Percentiles rank a stretch among this genome's conserved stretches.
phyloP scores from a whole-genome alignment of 257 asterid species.

The Lantana camara region DNA sequence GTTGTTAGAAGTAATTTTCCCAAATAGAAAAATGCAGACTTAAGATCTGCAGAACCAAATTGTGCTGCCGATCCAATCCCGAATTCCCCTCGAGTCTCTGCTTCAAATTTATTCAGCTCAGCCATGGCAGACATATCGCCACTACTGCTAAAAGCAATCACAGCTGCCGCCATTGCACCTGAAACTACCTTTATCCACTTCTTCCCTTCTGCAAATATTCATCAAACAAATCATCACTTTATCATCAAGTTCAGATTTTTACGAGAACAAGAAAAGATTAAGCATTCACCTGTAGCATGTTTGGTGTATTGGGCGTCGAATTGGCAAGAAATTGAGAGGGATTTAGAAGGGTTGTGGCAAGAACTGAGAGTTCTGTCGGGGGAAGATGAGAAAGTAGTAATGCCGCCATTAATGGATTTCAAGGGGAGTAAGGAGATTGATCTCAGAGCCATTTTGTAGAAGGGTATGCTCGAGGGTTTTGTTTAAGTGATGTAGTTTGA shows the following conservation, averaged over 20 bases:
- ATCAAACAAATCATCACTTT: too few species aligned
- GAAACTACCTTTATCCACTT: slow-evolving; percentile 69
- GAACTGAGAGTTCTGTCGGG: slow-evolving; percentile 27
- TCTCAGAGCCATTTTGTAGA: slow-evolving; percentile 62
- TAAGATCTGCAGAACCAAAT: slow-evolving; percentile 93
- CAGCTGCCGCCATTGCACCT: slow-evolving; percentile 79
- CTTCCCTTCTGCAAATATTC: slow-evolving; percentile 47
- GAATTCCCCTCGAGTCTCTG: slow-evolving; percentile 93
- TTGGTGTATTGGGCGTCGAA: slow-evolving; percentile 31
- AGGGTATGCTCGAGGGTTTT: neutral
- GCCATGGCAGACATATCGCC: slow-evolving; percentile 65
- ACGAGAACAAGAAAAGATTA: too few species aligned
- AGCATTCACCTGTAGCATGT: slow-evolving; percentile 33
- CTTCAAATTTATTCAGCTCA: slow-evolving; percentile 88
- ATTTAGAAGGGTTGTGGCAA: slow-evolving; percentile 37
- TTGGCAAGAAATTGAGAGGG: slow-evolving; percentile 41
- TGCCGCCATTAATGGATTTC: slow-evolving; percentile 47
- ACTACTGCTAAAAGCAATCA: slow-evolving; percentile 51
- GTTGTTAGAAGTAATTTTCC: too few species aligned
- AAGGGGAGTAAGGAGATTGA: slow-evolving; percentile 56
- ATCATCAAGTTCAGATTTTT: neutral
- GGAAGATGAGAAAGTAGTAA: slow-evolving; percentile 35
- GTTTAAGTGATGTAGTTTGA: neutral
- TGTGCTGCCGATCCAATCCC: slow-evolving; percentile 99
- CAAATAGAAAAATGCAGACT: slow-evolving; percentile 48